Percentiles rank a stretch among this genome's conserved stretches.
Evolutionary conservation across 306 rosid species (phyloP).

Genomic region (Medicago truncatula): MtrunA17r5.0-ANR NC_053046.1:16042501-16043000

Average conservation of each 20-base stretch:
- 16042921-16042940: constrained; percentile 48
- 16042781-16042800: constrained; percentile 48
- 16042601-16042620: constrained; percentile 92
- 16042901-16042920: constrained; percentile 45
- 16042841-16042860: constrained; percentile 50
- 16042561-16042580: constrained; percentile 87
- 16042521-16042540: constrained; percentile 73
- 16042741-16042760: constrained; percentile 58
- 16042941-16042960: constrained; percentile 44
- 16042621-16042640: constrained; percentile 69
- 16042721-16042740: constrained; percentile 50
- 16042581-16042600: constrained; percentile 92
- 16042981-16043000: not conserved
- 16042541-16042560: constrained; percentile 55
- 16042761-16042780: constrained; percentile 51
- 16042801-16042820: constrained; percentile 47
- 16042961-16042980: constrained; percentile 24
- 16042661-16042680: constrained; percentile 46
- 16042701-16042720: constrained; percentile 50
- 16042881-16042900: constrained; percentile 51
- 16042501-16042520: constrained; percentile 90
- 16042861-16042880: constrained; percentile 47
- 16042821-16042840: constrained; percentile 43
- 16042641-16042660: constrained; percentile 65
- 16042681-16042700: constrained; percentile 47